A percentile compares a stretch with the other conserved stretches of the same genome.
phyloP scores from a whole-genome alignment of 805 yeast species.

The Kuraishia floccosa region DNA sequence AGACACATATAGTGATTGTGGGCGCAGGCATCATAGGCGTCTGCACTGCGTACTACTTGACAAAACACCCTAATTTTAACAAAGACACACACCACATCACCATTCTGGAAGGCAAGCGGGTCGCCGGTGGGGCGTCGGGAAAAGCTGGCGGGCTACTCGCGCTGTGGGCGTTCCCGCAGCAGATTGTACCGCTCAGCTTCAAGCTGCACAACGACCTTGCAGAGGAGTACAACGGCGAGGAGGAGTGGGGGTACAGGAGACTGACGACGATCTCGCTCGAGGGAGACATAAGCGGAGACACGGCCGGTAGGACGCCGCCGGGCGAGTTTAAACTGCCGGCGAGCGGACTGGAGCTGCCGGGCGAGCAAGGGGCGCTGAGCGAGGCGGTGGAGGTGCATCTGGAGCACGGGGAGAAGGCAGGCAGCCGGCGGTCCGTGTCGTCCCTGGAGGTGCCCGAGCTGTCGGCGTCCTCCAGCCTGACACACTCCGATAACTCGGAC shows the following conservation, averaged over 20 bases:
- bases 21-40: slow-evolving; percentile 97
- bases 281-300: slow-evolving; percentile 47
- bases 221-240: slow-evolving; percentile 68
- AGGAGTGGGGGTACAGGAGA: slow-evolving; percentile 88
- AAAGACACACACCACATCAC: slow-evolving; percentile 70
- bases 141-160: slow-evolving; percentile 96
- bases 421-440: too few relatives aligned
- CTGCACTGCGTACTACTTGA: slow-evolving; percentile 83
- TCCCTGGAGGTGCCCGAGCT: not conserved
- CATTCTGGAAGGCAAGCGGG: slow-evolving; percentile 76
- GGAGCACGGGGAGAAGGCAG: too few relatives aligned
- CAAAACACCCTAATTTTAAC: slow-evolving; percentile 73
- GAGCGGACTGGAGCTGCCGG: not conserved
- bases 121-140: slow-evolving; percentile 96
- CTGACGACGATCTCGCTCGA: slow-evolving; percentile 79
- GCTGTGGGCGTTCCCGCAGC: slow-evolving; percentile 94
- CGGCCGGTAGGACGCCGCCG: slow-evolving; percentile 2
- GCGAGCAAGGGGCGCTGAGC: not conserved
- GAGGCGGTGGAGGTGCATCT: not conserved
- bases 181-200: slow-evolving; percentile 82
- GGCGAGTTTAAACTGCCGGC: not conserved
- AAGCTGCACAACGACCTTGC: slow-evolving; percentile 76
- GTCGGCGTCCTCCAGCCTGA: not conserved
- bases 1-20: slow-evolving; percentile 70
- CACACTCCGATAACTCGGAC: not conserved